These are phyloP conservation scores for Lactarius pseudohatsudake DNA, from an alignment of 768 basidiomycete genomes.

Conservation along the genomic window DNA sequence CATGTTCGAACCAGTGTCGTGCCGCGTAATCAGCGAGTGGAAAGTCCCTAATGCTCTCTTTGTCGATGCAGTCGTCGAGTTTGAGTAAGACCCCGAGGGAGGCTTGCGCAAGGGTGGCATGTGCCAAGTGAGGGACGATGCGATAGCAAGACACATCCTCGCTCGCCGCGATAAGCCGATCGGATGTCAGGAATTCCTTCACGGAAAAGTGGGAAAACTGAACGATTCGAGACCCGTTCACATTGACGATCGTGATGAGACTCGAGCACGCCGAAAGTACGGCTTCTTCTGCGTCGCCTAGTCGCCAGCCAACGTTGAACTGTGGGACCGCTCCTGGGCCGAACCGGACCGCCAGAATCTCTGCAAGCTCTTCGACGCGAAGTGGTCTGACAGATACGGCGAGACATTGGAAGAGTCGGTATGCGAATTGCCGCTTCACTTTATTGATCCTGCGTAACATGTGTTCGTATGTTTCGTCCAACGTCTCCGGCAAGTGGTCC, in stretches of 20 bases:
- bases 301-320: background rate
- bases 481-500: too few species aligned
- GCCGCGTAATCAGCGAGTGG: slow-evolving; percentile 2
- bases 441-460: too few species aligned
- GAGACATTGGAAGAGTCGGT: too few species aligned
- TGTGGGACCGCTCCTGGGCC: background rate
- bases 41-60: background rate
- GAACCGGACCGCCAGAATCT: slow-evolving; percentile 10
- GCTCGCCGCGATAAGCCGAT: background rate
- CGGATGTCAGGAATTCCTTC: slow-evolving; percentile 13
- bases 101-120: background rate
- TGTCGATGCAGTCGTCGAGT: background rate
- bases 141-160: slow-evolving; percentile 1
- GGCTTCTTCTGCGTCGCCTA: background rate
- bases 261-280: slow-evolving; percentile 7
- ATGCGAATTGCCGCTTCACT: too few species aligned
- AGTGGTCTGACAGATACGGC: too few species aligned
- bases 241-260: background rate
- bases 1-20: background rate
- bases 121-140: background rate
- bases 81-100: background rate
- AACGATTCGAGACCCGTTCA: background rate
- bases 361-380: too few species aligned
- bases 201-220: slow-evolving; percentile 18
- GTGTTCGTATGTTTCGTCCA: too few species aligned